A percentile compares a stretch with the other conserved stretches of the same genome.
Conservation (phyloP, 495 filamentous ascomycete genomes). For the Penicillium cinerascens region DNA sequence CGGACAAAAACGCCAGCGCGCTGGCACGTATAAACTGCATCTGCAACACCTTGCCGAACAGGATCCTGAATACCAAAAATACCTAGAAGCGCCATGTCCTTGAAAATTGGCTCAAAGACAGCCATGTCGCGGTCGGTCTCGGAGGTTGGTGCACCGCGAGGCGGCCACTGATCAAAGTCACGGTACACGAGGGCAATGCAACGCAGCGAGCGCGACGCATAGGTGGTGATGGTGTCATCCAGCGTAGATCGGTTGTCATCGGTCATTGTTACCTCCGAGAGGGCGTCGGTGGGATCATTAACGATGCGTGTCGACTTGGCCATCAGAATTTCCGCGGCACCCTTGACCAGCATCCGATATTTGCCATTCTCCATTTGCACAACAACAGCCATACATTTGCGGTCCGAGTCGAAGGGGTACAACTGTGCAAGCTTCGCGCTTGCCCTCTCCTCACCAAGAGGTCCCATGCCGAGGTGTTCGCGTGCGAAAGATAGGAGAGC, state of each 20-base stretch:
- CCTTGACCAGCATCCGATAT: constrained; percentile 77
- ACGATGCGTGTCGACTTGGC: constrained; percentile 67
- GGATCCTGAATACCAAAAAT: constrained; percentile 89
- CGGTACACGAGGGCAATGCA: constrained; percentile 85
- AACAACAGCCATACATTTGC: constrained; percentile 90
- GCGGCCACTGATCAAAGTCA: constrained; percentile 89
- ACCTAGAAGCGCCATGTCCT: constrained; percentile 72
- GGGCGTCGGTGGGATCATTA: constrained; percentile 61
- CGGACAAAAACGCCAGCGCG: constrained; percentile 78
- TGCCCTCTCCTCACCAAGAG: constrained; percentile 64
- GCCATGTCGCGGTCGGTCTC: constrained; percentile 70
- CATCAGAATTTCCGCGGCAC: constrained; percentile 84
- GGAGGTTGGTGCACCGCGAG: constrained; percentile 57
- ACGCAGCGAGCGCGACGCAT: constrained; percentile 77
- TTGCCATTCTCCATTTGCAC: constrained; percentile 60
- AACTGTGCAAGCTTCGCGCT: constrained; percentile 68
- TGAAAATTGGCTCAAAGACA: constrained; percentile 75
- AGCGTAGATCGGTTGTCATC: constrained; percentile 57
- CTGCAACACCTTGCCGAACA: constrained; percentile 69
- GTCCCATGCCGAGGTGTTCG: constrained; percentile 72
- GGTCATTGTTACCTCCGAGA: constrained; percentile 54
- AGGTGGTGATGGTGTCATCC: constrained; percentile 63
- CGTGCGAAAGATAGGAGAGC: constrained; percentile 73
- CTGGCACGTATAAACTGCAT: constrained; percentile 72
- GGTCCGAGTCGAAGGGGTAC: constrained; percentile 79